phyloP scores from a whole-genome alignment of 139 green algal species.

The Chlamydomonas sp. region DNA sequence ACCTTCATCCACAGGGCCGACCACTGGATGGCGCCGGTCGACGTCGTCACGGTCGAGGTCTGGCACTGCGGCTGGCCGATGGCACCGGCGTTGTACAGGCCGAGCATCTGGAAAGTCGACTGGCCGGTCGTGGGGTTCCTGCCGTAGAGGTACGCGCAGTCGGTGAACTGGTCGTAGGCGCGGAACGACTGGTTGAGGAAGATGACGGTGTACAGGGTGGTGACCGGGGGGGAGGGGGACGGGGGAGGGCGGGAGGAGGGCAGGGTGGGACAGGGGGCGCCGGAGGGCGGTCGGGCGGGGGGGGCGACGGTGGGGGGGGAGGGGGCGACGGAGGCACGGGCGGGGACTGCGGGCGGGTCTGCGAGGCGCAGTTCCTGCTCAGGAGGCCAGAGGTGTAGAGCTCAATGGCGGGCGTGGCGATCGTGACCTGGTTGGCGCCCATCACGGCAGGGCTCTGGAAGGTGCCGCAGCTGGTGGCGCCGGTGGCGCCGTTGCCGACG shows the following conservation, averaged over 20 bases:
- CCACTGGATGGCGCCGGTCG: no score
- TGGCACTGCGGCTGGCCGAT: no score
- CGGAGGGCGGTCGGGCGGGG: neutral
- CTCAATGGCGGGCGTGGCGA: neutral
- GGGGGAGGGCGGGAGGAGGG: neutral
- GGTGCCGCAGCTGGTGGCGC: no score
- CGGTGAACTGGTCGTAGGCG: neutral
- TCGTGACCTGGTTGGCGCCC: no score
- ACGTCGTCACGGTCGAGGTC: no score
- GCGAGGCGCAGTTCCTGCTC: neutral
- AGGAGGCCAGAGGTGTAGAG: neutral
- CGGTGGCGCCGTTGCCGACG: no score
- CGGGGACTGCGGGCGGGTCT: neutral
- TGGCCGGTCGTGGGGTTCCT: neutral
- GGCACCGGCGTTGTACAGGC: neutral
- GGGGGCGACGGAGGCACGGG: neutral
- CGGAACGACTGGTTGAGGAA: conserved; percentile 7
- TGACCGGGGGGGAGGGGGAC: neutral
- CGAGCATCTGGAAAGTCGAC: neutral
- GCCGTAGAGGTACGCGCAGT: neutral
- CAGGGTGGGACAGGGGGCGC: neutral
- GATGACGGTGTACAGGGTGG: neutral
- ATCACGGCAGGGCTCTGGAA: no score
- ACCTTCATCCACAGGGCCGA: no score
- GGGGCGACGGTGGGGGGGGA: neutral